Evolutionary conservation across 2,329 filamentous ascomycete genomes (phyloP).

Genomic region (Monosporascus ibericus): DNA sequence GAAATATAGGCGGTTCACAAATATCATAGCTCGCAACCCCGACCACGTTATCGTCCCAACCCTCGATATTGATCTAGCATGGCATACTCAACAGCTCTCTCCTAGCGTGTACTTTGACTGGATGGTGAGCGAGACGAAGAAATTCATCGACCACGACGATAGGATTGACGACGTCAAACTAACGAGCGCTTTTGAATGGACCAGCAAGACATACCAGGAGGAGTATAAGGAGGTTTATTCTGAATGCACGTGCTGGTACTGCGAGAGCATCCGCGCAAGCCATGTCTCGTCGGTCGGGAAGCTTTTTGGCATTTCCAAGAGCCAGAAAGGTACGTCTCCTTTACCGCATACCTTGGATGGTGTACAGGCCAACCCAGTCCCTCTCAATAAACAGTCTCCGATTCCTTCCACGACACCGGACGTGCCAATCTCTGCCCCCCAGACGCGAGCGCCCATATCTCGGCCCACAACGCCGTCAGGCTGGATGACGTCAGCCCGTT

Average conservation of each 20-base stretch:
- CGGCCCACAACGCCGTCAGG: conserved; percentile 61
- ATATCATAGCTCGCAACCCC: conserved; percentile 46
- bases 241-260: conserved; percentile 80
- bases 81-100: conserved; percentile 75
- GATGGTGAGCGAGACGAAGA: conserved; percentile 38
- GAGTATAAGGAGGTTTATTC: conserved; percentile 62
- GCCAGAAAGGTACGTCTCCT: conserved; percentile 33
- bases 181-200: conserved; percentile 64
- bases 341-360: too few species aligned
- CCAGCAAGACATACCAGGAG: conserved; percentile 62
- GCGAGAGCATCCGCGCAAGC: conserved; percentile 60
- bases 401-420: conserved; percentile 44
- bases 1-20: conserved; percentile 61
- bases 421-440: conserved; percentile 44
- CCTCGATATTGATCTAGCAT: conserved; percentile 67
- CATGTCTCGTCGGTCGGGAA: conserved; percentile 42
- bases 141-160: conserved; percentile 77
- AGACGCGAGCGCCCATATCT: conserved; percentile 62
- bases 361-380: too few species aligned
- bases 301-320: conserved; percentile 38
- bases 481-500: conserved; percentile 18
- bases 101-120: conserved; percentile 57
- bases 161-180: conserved; percentile 67
- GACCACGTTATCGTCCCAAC: conserved; percentile 57
- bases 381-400: conserved; percentile 22